These are phyloP conservation scores for Phylloporus arenicola DNA, from an alignment of 768 basidiomycete genomes.

Conservation along the genomic window DNA sequence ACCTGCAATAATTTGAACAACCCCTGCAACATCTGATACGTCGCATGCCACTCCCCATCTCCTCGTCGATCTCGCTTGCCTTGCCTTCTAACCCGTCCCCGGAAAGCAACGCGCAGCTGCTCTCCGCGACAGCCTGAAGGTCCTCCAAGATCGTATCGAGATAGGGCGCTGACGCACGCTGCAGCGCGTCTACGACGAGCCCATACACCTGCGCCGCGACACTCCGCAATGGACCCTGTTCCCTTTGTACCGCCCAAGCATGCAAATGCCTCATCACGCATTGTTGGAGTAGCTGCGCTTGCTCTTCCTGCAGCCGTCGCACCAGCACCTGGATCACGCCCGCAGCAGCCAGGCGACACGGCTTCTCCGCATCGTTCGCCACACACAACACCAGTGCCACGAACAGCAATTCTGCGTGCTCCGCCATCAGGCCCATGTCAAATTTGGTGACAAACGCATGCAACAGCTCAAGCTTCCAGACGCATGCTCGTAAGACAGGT, in stretches of 20 bases:
- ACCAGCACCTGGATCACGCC: conserved; percentile 77
- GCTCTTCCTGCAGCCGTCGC: conserved; percentile 55
- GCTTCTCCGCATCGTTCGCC: conserved; percentile 88
- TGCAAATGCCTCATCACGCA: conserved; percentile 66
- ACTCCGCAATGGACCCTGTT: conserved; percentile 56
- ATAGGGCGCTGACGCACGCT: conserved; percentile 41
- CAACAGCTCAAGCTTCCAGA: conserved; percentile 91
- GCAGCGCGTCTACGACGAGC: conserved; percentile 66
- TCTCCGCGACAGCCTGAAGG: conserved; percentile 33
- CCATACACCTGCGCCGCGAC: conserved; percentile 83
- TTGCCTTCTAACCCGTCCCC: conserved; percentile 23
- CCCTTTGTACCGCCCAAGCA: conserved; percentile 66
- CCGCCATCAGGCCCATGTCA: conserved; percentile 60
- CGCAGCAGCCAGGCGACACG: conserved; percentile 86
- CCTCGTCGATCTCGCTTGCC: conserved; percentile 35
- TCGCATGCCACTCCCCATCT: conserved; percentile 71
- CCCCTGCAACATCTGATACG: conserved; percentile 73
- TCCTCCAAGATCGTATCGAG: conserved; percentile 51
- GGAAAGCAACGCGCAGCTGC: conserved; percentile 1
- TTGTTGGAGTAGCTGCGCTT: conserved; percentile 45
- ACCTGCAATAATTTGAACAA: conserved; percentile 58
- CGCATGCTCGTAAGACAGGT: conserved; percentile 85
- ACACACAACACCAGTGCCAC: conserved; percentile 87
- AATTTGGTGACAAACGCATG: conserved; percentile 82
- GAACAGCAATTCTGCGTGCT: conserved; percentile 86